Evolutionary conservation across 1,284 basidiomycete species (phyloP), one percentile per base, ranked within the genome.

Genomic region (Xerocomus minutiporus): DNA sequence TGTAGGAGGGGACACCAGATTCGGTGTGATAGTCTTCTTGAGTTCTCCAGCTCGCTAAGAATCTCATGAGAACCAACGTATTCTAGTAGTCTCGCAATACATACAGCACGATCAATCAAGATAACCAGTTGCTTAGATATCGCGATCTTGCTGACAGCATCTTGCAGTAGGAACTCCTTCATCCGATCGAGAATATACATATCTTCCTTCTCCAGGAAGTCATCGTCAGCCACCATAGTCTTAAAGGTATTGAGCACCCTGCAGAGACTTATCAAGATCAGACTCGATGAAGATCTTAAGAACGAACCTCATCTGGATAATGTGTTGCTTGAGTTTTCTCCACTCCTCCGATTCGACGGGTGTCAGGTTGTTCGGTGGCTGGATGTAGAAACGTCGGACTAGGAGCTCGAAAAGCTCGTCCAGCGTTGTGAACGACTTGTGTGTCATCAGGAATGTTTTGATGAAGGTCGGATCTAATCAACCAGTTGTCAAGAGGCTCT

Each of bases 371-470:
- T 80, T 75, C 0, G 96, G 97, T 12, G 89, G 79, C 43, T 82
- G 73, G 40, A 97, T 87, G 61, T 80, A 81, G 73, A 94, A 99
- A 6, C 97, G 86, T 52, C 82, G 78, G 9, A 91, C 81, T 26
- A 99, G 81, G n/a, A 92, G 75, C 49, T 93, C 85, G 54, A 98
- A 87, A 23, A 99, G 73, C 54, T 93, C 88, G 52, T 92, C 81
- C 17, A 93, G 76, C 1, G 86, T 88, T 13, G 92, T 93, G 70
- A 99, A 99, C 0, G 93, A 96, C 61, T 95, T 93, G 77, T 94
- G 97, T 1, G 97, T 99, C 81, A 97, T 89, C 57, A 99, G 71
- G 80, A 99, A 99, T 1, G 94, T 89, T 67, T 91, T 88, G 67
- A 86, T 91, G 73, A 92, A 99, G 6, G 83, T 82, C 0, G 83